These are phyloP conservation scores for Hordeum pubiflorum DNA, from an alignment of 202 grass and related monocot genomes.

Conservation along the genomic window DNA sequence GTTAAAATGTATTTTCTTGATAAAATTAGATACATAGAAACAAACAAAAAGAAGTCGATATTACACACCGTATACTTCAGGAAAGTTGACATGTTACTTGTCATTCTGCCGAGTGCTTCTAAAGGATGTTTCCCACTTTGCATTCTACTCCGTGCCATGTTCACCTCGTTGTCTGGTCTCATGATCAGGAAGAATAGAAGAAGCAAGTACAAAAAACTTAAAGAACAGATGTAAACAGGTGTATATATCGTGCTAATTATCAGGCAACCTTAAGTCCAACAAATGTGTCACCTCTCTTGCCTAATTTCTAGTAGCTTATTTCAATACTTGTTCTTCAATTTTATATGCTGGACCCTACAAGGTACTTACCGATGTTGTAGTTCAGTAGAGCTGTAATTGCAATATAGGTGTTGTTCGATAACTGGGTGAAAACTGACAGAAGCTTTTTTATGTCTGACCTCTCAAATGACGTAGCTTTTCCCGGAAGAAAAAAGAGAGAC, in stretches of 20 bases:
- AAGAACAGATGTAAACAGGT: not conserved
- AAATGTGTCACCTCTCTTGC: not conserved
- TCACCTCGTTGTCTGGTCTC: slow-evolving; percentile 42
- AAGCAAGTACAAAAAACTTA: not conserved
- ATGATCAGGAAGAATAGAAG: slow-evolving; percentile 11
- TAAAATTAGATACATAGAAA: not conserved
- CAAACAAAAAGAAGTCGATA: not conserved
- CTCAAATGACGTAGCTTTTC: slow-evolving; percentile 56
- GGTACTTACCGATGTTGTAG: slow-evolving; percentile 51
- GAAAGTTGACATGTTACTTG: slow-evolving; percentile 37
- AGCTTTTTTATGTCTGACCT: slow-evolving; percentile 49
- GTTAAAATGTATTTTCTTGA: not conserved
- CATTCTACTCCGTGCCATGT: slow-evolving; percentile 37
- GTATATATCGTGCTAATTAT: not conserved
- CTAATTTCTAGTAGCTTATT: not conserved
- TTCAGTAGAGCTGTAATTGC: slow-evolving; percentile 45
- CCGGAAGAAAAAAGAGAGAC: not conserved
- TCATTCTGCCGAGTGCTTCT: slow-evolving; percentile 37
- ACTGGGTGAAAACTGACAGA: slow-evolving; percentile 31
- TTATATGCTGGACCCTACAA: not conserved
- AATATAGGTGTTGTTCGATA: slow-evolving; percentile 33
- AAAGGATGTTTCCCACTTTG: slow-evolving; percentile 44
- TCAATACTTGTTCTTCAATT: not conserved
- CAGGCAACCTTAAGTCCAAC: not conserved
- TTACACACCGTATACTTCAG: slow-evolving; percentile 44